Percentiles rank a stretch among this genome's conserved stretches.
These are phyloP conservation scores for Fagopyrum homotropicum DNA, from an alignment of 148 eudicot species.

Conservation along the genomic window DNA sequence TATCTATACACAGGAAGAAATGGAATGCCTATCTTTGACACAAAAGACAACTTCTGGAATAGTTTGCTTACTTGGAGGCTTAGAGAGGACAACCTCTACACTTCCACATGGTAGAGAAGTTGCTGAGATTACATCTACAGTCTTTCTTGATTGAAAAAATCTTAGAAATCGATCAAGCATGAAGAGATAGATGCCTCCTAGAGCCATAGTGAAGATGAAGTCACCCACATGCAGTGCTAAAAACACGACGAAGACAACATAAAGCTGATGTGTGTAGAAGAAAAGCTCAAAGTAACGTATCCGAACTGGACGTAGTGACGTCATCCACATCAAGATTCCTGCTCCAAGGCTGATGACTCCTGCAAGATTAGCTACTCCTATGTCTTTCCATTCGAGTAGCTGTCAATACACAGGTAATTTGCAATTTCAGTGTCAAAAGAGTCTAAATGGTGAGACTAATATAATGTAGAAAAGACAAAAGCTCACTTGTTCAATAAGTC, in stretches of 20 bases:
- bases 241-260: constrained; percentile 47
- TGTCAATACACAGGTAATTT: constrained; percentile 17
- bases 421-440: neutral
- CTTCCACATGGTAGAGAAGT: constrained; percentile 6
- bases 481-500: constrained; percentile 11
- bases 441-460: neutral
- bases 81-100: constrained; percentile 11
- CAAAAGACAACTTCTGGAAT: neutral
- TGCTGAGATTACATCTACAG: constrained; percentile 20
- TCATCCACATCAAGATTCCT: constrained; percentile 40
- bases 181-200: constrained; percentile 62
- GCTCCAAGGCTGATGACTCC: constrained; percentile 38
- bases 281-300: constrained; percentile 45
- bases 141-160: constrained; percentile 38
- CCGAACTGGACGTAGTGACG: constrained; percentile 38
- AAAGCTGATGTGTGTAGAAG: constrained; percentile 49
- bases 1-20: neutral
- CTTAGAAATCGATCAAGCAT: constrained; percentile 51
- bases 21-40: neutral
- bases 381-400: constrained; percentile 41
- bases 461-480: neutral
- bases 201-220: constrained; percentile 38
- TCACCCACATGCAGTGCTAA: constrained; percentile 45
- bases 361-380: constrained; percentile 36
- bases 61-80: constrained; percentile 14